These are phyloP conservation scores for Secale cereale DNA, from an alignment of 176 grass and related monocot species.

Conservation along the genomic window DNA sequence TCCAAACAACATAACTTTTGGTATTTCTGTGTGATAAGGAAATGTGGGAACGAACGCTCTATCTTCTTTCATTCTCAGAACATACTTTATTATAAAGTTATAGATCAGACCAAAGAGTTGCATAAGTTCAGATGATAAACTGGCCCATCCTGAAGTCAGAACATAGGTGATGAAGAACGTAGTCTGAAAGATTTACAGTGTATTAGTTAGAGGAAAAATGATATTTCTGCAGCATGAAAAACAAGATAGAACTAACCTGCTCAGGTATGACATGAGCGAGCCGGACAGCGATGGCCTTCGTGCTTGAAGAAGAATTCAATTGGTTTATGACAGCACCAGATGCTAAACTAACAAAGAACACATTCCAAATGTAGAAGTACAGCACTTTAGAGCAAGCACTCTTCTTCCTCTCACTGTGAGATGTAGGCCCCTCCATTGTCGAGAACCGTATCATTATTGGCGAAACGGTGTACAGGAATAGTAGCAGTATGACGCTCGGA, in stretches of 20 bases:
- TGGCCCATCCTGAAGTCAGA: conserved; percentile 97
- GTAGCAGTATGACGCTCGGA: conserved; percentile 81
- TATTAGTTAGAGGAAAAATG: not conserved
- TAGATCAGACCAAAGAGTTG: conserved; percentile 79
- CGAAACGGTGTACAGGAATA: conserved; percentile 72
- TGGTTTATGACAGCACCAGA: conserved; percentile 89
- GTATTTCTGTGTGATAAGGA: conserved; percentile 94
- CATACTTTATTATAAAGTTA: conserved; percentile 78
- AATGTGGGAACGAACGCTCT: conserved; percentile 60
- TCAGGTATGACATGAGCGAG: conserved; percentile 83
- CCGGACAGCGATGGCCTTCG: conserved; percentile 60
- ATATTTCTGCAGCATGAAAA: conserved; percentile 7
- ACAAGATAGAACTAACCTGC: conserved; percentile 49
- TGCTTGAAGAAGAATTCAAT: conserved; percentile 58
- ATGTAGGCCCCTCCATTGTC: conserved; percentile 80
- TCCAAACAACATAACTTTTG: conserved; percentile 79
- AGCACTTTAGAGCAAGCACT: conserved; percentile 93
- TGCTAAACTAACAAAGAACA: conserved; percentile 88
- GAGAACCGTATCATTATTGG: conserved; percentile 93
- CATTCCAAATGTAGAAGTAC: conserved; percentile 88
- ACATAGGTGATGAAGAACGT: conserved; percentile 98
- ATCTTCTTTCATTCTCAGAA: conserved; percentile 58
- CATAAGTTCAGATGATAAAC: conserved; percentile 87
- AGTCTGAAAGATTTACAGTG: conserved; percentile 51
- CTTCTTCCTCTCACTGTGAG: conserved; percentile 89